A percentile compares a stretch with the other conserved stretches of the same genome.
phyloP scores from a whole-genome alignment of 768 basidiomycete genomes.

The Hirschioporus abietinus region DNA sequence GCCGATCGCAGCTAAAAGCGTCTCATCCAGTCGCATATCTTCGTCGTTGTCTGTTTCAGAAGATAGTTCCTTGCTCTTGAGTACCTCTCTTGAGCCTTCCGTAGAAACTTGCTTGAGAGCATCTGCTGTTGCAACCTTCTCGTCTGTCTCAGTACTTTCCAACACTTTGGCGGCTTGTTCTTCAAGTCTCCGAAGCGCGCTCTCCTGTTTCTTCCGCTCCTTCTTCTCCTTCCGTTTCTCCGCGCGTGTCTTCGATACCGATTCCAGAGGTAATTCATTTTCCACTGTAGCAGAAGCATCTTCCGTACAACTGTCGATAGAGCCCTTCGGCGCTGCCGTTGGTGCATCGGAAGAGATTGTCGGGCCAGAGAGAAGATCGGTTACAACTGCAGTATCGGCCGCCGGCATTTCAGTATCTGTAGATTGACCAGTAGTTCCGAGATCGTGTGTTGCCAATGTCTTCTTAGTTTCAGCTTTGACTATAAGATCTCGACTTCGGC shows the following conservation, averaged over 20 bases:
- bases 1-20: slow-evolving; percentile 61
- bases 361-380: not conserved
- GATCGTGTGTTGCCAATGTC: slow-evolving; percentile 12
- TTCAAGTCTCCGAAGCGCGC: not conserved
- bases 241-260: slow-evolving; percentile 6
- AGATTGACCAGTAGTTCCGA: not conserved
- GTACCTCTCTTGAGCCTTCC: not conserved
- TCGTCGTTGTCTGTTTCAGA: not conserved
- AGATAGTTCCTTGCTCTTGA: not conserved
- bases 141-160: slow-evolving; percentile 4
- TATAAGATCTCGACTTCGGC: slow-evolving; percentile 35
- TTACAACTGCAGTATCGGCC: not conserved
- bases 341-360: slow-evolving; percentile 14
- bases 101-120: slow-evolving; percentile 5
- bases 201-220: slow-evolving; percentile 5
- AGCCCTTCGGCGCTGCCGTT: slow-evolving; percentile 18
- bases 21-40: slow-evolving; percentile 34
- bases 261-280: not conserved
- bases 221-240: slow-evolving; percentile 19
- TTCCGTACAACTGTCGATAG: slow-evolving; percentile 9
- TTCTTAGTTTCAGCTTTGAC: slow-evolving; percentile 10
- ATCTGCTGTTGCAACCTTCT: not conserved
- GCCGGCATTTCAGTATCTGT: not conserved
- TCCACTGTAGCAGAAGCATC: slow-evolving; percentile 3
- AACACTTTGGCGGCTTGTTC: not conserved